Base-by-base conservation (phyloP, 768 basidiomycete genomes). In the Phlegmacium glaucopus region DNA sequence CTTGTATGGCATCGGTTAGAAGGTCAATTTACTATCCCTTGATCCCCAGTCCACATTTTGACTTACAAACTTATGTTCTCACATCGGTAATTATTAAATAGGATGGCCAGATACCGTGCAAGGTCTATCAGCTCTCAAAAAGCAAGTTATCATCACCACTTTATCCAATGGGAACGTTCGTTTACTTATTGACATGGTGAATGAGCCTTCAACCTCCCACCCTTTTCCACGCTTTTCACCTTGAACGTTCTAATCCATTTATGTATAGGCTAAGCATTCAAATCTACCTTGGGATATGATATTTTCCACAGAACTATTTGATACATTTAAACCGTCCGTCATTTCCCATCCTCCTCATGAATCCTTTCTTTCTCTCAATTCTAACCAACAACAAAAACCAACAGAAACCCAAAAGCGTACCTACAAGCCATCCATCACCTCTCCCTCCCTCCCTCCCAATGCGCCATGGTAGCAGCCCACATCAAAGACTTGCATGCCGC, bases 381-480 rank as follows among this genome's bases (percentile, higher is more conserved):
- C 26, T 37, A 6, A 15, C n/a, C n/a, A 13, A 15, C 18, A 28
- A 27, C 9, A 16, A 16, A 18, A 13, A 29, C 27, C 15, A 28
- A 30, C 49, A 82, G 81, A 2, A 76, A 77, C 57, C 74, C 74
- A 8, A 66, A 74, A 35, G 69, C 75, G 0, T 87, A 86, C 53
- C 61, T 71, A 1, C 68, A 72, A 3, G 76, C 77, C 1, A 60
- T 73, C 1, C 66, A 69, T 7, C 76, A 83, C 51, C 73, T 87
- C 7, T 63, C 70, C 1, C 51, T 82, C 4, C 62, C 70, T 1
- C 77, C 83, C 0, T 54, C 72, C 9, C 72, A 73, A 34, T 70
- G 76, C 32, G 83, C 78, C 2, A 79, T 87, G 77, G 84, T 87
- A 8, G 83, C 85, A 0, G 72, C 83, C 7, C 85, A 87, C 62